phyloP scores from a whole-genome alignment of 768 basidiomycete species.

The Lentinula boryana region DNA sequence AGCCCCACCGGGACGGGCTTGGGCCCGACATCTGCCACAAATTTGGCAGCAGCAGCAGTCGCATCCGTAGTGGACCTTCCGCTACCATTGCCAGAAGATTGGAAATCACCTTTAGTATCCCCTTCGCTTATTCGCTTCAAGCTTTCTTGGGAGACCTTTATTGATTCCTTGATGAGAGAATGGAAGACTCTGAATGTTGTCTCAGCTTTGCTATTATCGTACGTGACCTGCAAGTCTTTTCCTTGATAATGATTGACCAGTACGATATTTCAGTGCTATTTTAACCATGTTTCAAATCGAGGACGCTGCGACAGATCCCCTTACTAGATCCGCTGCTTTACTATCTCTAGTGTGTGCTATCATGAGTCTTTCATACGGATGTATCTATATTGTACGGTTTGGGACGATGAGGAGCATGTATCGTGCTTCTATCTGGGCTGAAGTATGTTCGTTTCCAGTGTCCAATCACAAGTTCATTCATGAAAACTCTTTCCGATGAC shows the following conservation, averaged over 20 bases:
- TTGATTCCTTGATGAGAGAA: constrained; percentile 47
- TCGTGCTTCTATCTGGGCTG: constrained; percentile 50
- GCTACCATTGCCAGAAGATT: constrained; percentile 31
- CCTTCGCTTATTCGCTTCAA: constrained; percentile 48
- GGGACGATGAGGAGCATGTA: constrained; percentile 52
- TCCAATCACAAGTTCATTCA: background rate
- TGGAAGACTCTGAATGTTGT: constrained; percentile 58
- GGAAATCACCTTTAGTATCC: constrained; percentile 31
- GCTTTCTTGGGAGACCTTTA: constrained; percentile 48
- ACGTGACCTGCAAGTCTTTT: background rate
- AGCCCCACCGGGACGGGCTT: background rate
- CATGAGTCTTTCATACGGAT: constrained; percentile 48
- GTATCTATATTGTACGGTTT: constrained; percentile 51
- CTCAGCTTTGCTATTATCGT: constrained; percentile 33
- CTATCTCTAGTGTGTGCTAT: constrained; percentile 44
- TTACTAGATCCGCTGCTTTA: constrained; percentile 45
- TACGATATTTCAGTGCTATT: constrained; percentile 31
- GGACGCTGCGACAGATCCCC: constrained; percentile 34
- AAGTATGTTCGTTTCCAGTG: constrained; percentile 24
- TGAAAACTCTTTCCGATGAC: background rate
- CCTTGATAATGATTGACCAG: background rate
- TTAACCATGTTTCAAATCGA: constrained; percentile 44
- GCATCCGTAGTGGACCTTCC: constrained; percentile 6
- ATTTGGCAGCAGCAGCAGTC: constrained; percentile 4
- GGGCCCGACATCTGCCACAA: background rate